Evolutionary conservation across 2,329 filamentous ascomycete species (phyloP), one percentile per base, ranked within the genome.

Genomic region (Fusarium camptoceras): DNA sequence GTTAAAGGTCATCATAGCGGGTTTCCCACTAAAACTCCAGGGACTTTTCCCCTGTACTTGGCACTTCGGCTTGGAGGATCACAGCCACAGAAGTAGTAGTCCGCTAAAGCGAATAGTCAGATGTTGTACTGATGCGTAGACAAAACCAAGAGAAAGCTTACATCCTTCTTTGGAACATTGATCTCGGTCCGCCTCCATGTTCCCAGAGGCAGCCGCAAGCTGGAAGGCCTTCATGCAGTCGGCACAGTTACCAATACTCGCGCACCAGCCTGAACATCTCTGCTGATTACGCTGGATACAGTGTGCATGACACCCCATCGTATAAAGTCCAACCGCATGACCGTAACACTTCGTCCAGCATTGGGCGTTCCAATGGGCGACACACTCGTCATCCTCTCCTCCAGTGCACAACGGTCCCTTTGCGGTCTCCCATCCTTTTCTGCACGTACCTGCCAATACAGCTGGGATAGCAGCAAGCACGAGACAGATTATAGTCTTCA

Each of bases 281-380:
- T 11, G 27, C 9, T 11, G 27, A 10, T 10, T 27, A 27, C 3
- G 27, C 27, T 27, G 2, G 25, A 3, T 27, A 27, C 27, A 27
- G 27, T 8, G 27, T 27, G 9, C 3, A 28, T 11, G 27, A 9
- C 31, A 34, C 31, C n/a, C n/a, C n/a, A 9, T 34, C 9, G 5
- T 34, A 10, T 34, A 5, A 18, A 18, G 4, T 18, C 16, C 31
- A 10, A 10, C 0, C 31, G 16, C 1, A 9, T 8, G 15, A 16
- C 3, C 4, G 16, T 34, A 10, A 9, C 31, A 37, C 31, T 10
- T 5, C 16, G 2, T 37, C 31, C 16, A 37, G 31, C 31, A 37
- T 11, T 0, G 0, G 18, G 9, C 4, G 34, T n/a, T 5, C 34
- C 1, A 3, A n/a, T 7, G 11, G 5, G 0, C 11, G 34, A 11